Evolutionary conservation across 2,329 filamentous ascomycete species (phyloP).

Genomic region (Waltergamsia citrina): DNA sequence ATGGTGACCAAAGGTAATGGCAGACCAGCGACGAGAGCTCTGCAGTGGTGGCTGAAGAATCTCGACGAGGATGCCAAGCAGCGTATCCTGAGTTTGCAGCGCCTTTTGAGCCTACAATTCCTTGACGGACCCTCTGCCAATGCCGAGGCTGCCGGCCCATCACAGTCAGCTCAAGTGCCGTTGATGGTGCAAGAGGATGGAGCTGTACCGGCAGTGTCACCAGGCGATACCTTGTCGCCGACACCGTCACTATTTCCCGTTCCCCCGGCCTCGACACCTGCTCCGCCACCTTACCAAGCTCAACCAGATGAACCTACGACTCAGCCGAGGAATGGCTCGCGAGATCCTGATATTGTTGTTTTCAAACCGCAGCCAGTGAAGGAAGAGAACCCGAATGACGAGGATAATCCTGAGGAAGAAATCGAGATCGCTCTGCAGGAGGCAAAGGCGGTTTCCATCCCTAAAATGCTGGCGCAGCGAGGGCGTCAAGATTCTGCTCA

Average conservation of each 20-base stretch:
- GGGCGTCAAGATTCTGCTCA: not conserved
- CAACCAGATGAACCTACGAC: not conserved
- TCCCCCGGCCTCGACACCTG: too few species aligned
- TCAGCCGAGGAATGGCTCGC: not conserved
- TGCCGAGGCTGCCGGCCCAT: too few species aligned
- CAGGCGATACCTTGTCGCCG: too few species aligned
- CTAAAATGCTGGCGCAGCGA: not conserved
- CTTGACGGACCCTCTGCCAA: conserved; percentile 14
- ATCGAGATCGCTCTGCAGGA: conserved; percentile 2
- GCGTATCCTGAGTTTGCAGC: conserved; percentile 29
- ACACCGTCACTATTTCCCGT: too few species aligned
- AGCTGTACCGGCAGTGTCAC: too few species aligned
- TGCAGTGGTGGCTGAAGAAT: conserved; percentile 46
- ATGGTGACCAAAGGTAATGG: conserved; percentile 17
- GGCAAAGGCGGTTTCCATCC: not conserved
- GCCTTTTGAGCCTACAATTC: conserved; percentile 10
- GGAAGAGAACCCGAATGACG: too few species aligned
- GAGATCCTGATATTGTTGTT: conserved; percentile 1
- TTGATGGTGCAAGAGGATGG: too few species aligned
- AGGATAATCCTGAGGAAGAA: not conserved
- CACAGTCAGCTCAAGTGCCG: too few species aligned
- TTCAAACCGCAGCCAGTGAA: not conserved
- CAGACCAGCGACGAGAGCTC: conserved; percentile 3
- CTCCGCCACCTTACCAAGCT: too few species aligned
- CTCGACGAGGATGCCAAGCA: conserved; percentile 35